Evolutionary conservation across 1,139 yeast species (phyloP).

Genomic region (Suhomyces choctaworum): DNA sequence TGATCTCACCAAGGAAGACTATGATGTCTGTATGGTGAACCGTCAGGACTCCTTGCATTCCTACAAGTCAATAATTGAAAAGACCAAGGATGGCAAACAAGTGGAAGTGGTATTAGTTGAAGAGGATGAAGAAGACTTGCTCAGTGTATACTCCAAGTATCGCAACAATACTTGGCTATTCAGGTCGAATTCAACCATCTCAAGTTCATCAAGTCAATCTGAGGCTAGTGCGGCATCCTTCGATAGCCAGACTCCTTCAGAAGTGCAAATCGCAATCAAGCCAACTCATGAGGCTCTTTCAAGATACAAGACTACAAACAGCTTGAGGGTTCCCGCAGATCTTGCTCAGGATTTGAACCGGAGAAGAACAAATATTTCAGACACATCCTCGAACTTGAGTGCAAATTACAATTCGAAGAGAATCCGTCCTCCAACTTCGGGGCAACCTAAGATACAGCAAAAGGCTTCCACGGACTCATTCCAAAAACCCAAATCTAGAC

Average conservation of each 20-base stretch:
- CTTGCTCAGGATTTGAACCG: constrained; percentile 6
- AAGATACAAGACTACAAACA: constrained; percentile 12
- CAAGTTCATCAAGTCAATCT: constrained; percentile 11
- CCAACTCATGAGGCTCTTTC: constrained; percentile 10
- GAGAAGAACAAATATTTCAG: constrained; percentile 10
- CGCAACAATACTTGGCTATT: constrained; percentile 32
- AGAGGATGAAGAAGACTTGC: constrained; percentile 39
- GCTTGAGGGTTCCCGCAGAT: constrained; percentile 11
- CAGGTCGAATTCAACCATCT: constrained; percentile 16
- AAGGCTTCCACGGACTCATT: background rate
- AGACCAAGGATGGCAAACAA: constrained; percentile 40
- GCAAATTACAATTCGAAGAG: constrained; percentile 16
- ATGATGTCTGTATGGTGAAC: constrained; percentile 38
- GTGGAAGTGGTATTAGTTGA: constrained; percentile 50
- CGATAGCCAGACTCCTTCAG: constrained; percentile 21
- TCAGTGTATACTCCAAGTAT: constrained; percentile 48
- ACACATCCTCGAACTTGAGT: constrained; percentile 11
- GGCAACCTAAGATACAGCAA: background rate
- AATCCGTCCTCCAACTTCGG: constrained; percentile 13
- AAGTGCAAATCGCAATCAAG: constrained; percentile 21
- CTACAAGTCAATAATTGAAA: constrained; percentile 44
- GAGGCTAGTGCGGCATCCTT: constrained; percentile 21
- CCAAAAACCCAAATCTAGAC: constrained; percentile 6
- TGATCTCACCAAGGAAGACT: constrained; percentile 45
- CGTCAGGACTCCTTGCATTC: constrained; percentile 38